Evolutionary conservation across 1,284 basidiomycete species (phyloP), one percentile per base, ranked within the genome.

Genomic region (Microstroma glucosiphilum): DNA sequence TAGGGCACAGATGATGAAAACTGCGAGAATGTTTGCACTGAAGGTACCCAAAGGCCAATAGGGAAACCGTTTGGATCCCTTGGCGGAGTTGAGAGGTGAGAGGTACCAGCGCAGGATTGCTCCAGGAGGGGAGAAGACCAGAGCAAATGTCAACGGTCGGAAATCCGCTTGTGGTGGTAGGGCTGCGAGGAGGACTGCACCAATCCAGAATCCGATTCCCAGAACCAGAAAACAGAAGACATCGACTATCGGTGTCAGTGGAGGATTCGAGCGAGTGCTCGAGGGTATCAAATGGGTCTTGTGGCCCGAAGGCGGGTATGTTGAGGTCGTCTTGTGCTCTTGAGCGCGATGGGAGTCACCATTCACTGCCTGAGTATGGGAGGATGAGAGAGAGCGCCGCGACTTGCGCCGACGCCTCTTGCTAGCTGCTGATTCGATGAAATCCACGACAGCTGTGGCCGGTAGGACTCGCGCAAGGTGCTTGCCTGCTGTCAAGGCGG

Each of bases 61-160:
- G 76, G 91, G 88, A 46, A 90, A 79, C 55, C 89, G 85, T 71
- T 86, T 87, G 67, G 89, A 87, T 37, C 84, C 81, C 12, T 86
- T 87, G 17, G 82, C 80, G 0, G 75, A 59, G 78, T 97, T 98
- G 66, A 96, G 82, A 56, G 81, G 77, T 58, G 86, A 49, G 42
- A 97, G 84, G 41, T 88, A 71, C 80, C 90, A 97, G 59, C 96
- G 88, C 2, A 89, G 84, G 60, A 96, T 83, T 1, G 91, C 86
- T 37, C 94, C 96, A 2, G 91, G 91, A 66, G 89, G 96, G 17
- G 88, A 86, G 77, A 97, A 90, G 21, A 97, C 82, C 40, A 98
- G 83, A n/a, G 92, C 87, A 60, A 93, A 89, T 15, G 90, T 90
- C 12, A 87, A 90, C 76, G 88, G 83, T 62, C 88, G 87, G 26